Evolutionary conservation across 2,329 filamentous ascomycete species (phyloP), one percentile per base, ranked within the genome.

Genomic region (Monosporascus ibericus): DNA sequence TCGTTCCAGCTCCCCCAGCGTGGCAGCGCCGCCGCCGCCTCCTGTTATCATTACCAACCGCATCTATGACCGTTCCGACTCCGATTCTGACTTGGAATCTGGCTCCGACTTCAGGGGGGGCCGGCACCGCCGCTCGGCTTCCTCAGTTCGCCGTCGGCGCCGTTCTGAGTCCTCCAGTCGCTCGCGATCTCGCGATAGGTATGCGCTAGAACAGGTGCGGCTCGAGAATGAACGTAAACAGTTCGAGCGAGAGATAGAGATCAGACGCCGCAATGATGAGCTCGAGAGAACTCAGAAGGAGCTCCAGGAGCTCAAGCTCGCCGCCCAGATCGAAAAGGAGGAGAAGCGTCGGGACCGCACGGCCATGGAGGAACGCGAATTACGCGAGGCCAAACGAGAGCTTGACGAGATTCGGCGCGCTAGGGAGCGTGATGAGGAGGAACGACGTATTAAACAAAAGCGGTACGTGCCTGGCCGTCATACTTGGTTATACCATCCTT

Each of bases 31-130:
- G 9, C 66, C 62, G 17, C 58, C 65, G 5, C 51, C 53, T 20
- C 78, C 79, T 1, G 72, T 84, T 47, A 76, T 84, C 49, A 82
- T 84, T 63, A 80, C 82, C 62, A 83, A 82, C 64, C 72, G 72
- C 52, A 76, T 80, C 52, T 76, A 78, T 59, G 77, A 77, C 54
- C 59, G 73, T 49, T 68, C 63, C 17, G 65, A 71, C 52, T 60
- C 63, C 1, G 62, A 65, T 6, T 68, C 64, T 8, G 76, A 75
- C 20, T 77, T 72, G 5, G 76, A 77, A 37, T 70, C 72, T 17
- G 71, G 72, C 27, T 66, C 67, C 36, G 62, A 59, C 52, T 20
- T 34, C 48, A 20, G 11, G 17, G 55, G 44, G 20, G 64, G 59
- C 24, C 64, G 58, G 42, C 63, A 64, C 37, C 61, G 60, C 34